These are phyloP conservation scores for Penicillium sp. DNA, from an alignment of 2,329 filamentous ascomycete genomes.

Conservation along the genomic window DNA sequence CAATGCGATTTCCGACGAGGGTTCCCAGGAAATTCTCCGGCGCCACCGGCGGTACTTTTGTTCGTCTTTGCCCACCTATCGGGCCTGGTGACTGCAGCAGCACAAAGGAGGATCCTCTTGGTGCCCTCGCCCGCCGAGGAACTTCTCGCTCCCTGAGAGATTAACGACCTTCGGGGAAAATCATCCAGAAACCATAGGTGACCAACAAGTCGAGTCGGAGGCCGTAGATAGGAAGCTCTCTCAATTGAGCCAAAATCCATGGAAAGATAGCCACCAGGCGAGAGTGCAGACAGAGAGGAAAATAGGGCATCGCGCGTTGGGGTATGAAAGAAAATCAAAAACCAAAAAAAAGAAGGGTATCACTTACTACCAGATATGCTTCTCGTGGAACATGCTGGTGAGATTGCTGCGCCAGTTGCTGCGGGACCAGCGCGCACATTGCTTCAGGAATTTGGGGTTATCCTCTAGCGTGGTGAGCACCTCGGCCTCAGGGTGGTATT, in stretches of 20 bases:
- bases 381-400: slow-evolving; percentile 82
- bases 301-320: background rate
- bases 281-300: background rate
- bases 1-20: background rate
- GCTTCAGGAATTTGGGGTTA: slow-evolving; percentile 84
- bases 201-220: background rate
- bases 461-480: slow-evolving; percentile 92
- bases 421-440: slow-evolving; percentile 91
- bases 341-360: slow-evolving; percentile 15
- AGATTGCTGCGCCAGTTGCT: slow-evolving; percentile 98
- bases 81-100: slow-evolving; percentile 2
- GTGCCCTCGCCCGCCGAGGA: slow-evolving; percentile 10
- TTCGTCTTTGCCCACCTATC: slow-evolving; percentile 1
- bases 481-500: slow-evolving; percentile 88
- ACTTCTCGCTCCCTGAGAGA: background rate
- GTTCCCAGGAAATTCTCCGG: background rate
- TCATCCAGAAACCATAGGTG: background rate
- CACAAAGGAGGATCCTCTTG: background rate
- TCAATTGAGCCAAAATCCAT: background rate
- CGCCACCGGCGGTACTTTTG: slow-evolving; percentile 8
- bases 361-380: slow-evolving; percentile 84
- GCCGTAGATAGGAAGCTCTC: background rate
- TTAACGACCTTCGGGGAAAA: background rate
- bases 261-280: background rate
- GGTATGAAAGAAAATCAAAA: slow-evolving; percentile 8